These are phyloP conservation scores for Talaromyces funiculosus DNA, from an alignment of 2,329 filamentous ascomycete genomes.

Conservation along the genomic window DNA sequence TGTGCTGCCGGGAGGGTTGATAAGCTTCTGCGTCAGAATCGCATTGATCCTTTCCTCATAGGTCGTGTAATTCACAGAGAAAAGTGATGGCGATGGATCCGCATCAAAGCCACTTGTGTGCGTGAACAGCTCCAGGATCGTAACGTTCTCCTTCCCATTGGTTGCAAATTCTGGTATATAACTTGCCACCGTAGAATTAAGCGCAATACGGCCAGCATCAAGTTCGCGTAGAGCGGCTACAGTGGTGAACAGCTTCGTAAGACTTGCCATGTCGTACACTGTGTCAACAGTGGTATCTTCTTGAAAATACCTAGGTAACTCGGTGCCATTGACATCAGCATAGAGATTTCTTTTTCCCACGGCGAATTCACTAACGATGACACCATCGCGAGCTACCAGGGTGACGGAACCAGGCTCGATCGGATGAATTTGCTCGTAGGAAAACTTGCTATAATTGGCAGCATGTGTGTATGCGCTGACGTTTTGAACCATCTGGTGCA, in stretches of 20 bases:
- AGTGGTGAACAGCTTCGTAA: conserved; percentile 36
- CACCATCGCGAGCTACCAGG: conserved; percentile 17
- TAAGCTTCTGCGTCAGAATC: conserved; percentile 23
- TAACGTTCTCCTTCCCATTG: conserved; percentile 32
- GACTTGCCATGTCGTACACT: conserved; percentile 37
- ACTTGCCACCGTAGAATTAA: conserved; percentile 26
- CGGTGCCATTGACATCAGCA: conserved; percentile 27
- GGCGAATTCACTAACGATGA: conserved; percentile 21
- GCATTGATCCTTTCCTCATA: conserved; percentile 22
- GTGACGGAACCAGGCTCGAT: conserved; percentile 18
- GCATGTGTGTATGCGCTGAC: conserved; percentile 11
- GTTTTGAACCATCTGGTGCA: conserved; percentile 10
- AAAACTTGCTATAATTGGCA: conserved; percentile 18
- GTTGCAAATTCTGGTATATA: conserved; percentile 29
- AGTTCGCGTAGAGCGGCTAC: conserved; percentile 28
- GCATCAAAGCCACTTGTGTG: conserved; percentile 31
- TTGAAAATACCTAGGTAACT: conserved; percentile 21
- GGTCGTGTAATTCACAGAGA: conserved; percentile 19
- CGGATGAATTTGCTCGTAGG: conserved; percentile 16
- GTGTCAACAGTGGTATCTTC: conserved; percentile 28
- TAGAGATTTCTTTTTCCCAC: conserved; percentile 20
- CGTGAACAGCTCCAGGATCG: conserved; percentile 29
- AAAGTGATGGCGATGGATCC: conserved; percentile 25
- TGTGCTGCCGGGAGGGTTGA: conserved; percentile 22
- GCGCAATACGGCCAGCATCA: conserved; percentile 21